Conservation (phyloP, 208 protist species). For the Herpetomonas samuelpessoai region DNA sequence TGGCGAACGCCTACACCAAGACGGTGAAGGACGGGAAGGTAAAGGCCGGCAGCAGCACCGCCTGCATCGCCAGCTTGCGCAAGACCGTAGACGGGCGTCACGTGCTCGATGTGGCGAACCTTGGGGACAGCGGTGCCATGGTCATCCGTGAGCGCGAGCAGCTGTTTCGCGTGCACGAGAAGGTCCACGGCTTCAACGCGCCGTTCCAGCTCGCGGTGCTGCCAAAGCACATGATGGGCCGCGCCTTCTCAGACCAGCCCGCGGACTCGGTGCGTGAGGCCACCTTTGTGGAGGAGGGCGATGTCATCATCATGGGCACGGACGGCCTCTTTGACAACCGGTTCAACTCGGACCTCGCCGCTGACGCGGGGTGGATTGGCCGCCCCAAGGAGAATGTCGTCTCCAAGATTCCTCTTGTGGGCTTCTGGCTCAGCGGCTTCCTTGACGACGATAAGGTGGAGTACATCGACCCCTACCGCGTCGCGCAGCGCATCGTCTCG, state of each 20-base stretch:
- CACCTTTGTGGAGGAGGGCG: conserved; percentile 79
- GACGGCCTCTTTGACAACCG: conserved; percentile 95
- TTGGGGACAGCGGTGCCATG: conserved; percentile 88
- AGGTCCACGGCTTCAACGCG: conserved; percentile 91
- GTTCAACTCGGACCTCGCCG: conserved; percentile 81
- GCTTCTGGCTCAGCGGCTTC: conserved; percentile 69
- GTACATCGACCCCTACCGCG: conserved; percentile 86
- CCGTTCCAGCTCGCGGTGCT: conserved; percentile 91
- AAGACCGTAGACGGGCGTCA: conserved; percentile 47
- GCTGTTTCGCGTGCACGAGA: conserved; percentile 83
- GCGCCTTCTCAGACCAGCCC: conserved; percentile 67
- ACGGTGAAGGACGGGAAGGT: conserved; percentile 70
- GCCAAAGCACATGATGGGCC: conserved; percentile 58
- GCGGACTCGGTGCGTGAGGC: conserved; percentile 71
- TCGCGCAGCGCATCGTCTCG: conserved; percentile 83
- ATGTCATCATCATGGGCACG: conserved; percentile 91
- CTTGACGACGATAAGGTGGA: conserved; percentile 66
- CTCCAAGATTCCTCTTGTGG: conserved; percentile 70
- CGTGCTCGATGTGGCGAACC: conserved; percentile 85
- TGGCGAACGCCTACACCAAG: conserved; percentile 78
- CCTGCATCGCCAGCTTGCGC: conserved; percentile 74
- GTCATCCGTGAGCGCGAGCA: conserved; percentile 77
- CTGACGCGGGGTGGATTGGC: conserved; percentile 82
- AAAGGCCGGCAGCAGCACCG: conserved; percentile 89
- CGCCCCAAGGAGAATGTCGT: conserved; percentile 57